These are phyloP conservation scores for Diutina catenulata DNA, from an alignment of 1,139 yeast species.

Conservation along the genomic window DNA sequence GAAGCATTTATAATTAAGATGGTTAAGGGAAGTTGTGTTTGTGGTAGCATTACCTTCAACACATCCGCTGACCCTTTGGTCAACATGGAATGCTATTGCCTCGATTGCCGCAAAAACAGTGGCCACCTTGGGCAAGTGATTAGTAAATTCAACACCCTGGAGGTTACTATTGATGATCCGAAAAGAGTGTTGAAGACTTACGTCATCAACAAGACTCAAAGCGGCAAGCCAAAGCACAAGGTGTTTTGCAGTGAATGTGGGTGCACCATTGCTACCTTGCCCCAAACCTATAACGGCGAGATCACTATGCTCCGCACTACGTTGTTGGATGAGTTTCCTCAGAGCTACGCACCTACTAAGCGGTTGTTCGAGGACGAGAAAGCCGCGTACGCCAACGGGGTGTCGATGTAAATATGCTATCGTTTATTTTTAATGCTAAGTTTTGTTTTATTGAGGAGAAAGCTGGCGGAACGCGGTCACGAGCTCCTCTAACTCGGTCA, in stretches of 20 bases:
- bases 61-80: background rate
- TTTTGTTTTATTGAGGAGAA: background rate
- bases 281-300: background rate
- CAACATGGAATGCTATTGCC: background rate
- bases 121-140: background rate
- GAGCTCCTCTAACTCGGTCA: background rate
- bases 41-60: background rate
- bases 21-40: background rate
- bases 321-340: background rate
- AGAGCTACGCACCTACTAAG: background rate
- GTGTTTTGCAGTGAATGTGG: constrained; percentile 2
- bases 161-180: background rate
- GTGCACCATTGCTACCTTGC: constrained; percentile 5
- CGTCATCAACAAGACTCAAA: background rate
- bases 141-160: background rate
- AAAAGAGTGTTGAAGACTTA: background rate
- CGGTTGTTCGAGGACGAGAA: background rate
- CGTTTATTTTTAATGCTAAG: background rate
- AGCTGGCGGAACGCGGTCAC: background rate
- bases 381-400: background rate
- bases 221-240: background rate
- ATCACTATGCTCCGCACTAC: background rate
- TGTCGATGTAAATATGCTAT: background rate
- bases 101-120: constrained; percentile 3
- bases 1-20: no score